Evolutionary conservation across 257 asterid genomes (phyloP), one percentile per base, ranked within the genome.

Genomic region (Solanum okadae): DNA sequence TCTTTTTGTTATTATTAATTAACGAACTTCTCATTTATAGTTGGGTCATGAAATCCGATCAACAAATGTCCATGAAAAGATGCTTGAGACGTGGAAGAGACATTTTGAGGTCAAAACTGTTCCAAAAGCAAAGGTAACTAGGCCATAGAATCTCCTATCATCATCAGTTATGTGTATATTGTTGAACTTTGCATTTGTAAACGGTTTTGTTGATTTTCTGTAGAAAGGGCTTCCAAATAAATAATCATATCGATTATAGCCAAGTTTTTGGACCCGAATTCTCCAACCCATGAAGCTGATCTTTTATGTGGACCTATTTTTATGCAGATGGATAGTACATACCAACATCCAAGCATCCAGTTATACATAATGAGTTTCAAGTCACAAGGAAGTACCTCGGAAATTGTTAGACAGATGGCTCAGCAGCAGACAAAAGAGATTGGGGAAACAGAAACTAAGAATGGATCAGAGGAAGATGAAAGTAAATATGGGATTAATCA

Each of bases 11-110:
- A 44, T 77, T 29, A 15, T 42, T 67, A 22, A 22, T 37, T 71
- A n/a, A 35, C 10, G 8, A 14, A 78, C 83, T 44, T 85, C 85
- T 81, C 81, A 65, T 89, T 84, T 90, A 88, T 92, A 97, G 99
- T 87, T 97, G 88, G 99, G 99, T 37, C 93, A 97, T 65, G 98
- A 97, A 90, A 96, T 97, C 83, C 99, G 99, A 87, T 97, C 99
- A 10, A 97, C 97, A 31, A 94, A 87, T 88, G 99, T 97, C 88
- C 99, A 97, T 85, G 99, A 96, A 83, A 93, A 87, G 88, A 97
- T 97, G 99, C 96, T 97, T 84, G 96, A 94, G 23, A 84, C 93
- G 90, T 96, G 98, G 98, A 94, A 93, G 93, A 91, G 90, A 86
- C 75, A 95, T 88, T 96, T 95, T 72, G 95, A 93, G 88, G 98